Percentiles rank a stretch among this genome's conserved stretches.
phyloP scores from a whole-genome alignment of 495 filamentous ascomycete species.

The Penicillium odoratum region DNA sequence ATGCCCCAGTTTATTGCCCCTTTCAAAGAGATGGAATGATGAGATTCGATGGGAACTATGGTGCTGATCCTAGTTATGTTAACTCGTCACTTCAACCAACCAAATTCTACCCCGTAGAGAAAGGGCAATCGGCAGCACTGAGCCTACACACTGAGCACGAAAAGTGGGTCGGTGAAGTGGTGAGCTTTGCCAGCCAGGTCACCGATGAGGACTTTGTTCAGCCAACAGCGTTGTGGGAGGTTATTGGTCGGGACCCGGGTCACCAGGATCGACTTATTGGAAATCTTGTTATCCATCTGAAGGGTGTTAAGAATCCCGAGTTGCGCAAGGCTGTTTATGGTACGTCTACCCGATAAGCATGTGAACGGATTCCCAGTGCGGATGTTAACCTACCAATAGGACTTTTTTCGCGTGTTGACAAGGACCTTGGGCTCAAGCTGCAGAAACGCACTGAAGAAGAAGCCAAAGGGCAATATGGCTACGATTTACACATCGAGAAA shows the following conservation, averaged over 20 bases:
- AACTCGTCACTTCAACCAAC: constrained; percentile 20
- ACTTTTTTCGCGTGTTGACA: background rate
- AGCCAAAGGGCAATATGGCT: background rate
- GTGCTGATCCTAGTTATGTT: constrained; percentile 62
- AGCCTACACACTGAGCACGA: constrained; percentile 45
- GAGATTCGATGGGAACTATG: constrained; percentile 61
- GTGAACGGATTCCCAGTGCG: background rate
- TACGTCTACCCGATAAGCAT: background rate
- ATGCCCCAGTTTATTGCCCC: constrained; percentile 56
- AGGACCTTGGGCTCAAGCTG: background rate
- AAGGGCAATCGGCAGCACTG: background rate
- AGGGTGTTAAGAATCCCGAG: background rate
- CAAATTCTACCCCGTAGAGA: constrained; percentile 15
- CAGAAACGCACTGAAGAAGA: background rate
- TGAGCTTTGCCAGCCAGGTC: constrained; percentile 20
- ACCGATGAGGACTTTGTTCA: constrained; percentile 12
- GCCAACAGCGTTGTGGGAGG: constrained; percentile 27
- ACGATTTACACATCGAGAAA: too few relatives aligned
- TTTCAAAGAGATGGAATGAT: constrained; percentile 71
- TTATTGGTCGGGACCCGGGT: constrained; percentile 52
- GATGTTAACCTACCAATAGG: background rate
- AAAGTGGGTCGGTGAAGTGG: constrained; percentile 48
- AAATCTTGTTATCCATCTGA: constrained; percentile 31
- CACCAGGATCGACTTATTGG: constrained; percentile 58
- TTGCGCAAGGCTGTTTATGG: background rate